Conservation (phyloP, 1,139 yeast species). For the Geotrichum histeridarum region DNA sequence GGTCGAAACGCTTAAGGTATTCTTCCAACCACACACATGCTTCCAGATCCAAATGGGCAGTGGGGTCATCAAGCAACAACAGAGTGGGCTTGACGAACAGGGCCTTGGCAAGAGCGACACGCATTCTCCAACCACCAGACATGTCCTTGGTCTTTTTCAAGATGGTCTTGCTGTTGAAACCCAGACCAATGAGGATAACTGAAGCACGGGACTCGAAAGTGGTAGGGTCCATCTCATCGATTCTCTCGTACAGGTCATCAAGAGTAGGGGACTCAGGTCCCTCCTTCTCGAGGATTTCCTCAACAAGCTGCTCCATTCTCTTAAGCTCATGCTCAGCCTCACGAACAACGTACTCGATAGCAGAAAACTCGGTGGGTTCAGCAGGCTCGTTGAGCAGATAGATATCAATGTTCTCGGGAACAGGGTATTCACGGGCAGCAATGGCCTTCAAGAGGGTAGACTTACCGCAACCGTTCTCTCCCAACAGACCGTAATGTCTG, state of each 20-base stretch:
- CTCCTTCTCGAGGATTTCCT: slow-evolving; percentile 79
- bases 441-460: slow-evolving; percentile 87
- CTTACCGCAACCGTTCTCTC: slow-evolving; percentile 99
- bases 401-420: slow-evolving; percentile 86
- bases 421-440: slow-evolving; percentile 94
- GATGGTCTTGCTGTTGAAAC: slow-evolving; percentile 83
- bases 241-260: slow-evolving; percentile 89
- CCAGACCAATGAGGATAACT: slow-evolving; percentile 91
- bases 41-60: slow-evolving; percentile 98
- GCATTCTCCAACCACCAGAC: slow-evolving; percentile 99
- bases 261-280: slow-evolving; percentile 89
- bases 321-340: slow-evolving; percentile 93
- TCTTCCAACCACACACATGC: slow-evolving; percentile 99
- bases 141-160: slow-evolving; percentile 90
- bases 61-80: slow-evolving; percentile 82
- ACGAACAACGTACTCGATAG: slow-evolving; percentile 91
- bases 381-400: slow-evolving; percentile 96
- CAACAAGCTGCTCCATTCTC: slow-evolving; percentile 86
- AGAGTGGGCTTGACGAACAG: slow-evolving; percentile 64
- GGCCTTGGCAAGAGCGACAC: slow-evolving; percentile 84
- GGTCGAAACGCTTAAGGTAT: slow-evolving; percentile 88
- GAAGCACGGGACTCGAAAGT: slow-evolving; percentile 98
- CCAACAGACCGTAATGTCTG: slow-evolving; percentile 83
- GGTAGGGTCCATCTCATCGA: slow-evolving; percentile 91
- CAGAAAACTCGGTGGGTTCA: slow-evolving; percentile 84